These are phyloP conservation scores for Trichocomaceae sp. DNA, from an alignment of 2,329 filamentous ascomycete species.

Conservation along the genomic window DNA sequence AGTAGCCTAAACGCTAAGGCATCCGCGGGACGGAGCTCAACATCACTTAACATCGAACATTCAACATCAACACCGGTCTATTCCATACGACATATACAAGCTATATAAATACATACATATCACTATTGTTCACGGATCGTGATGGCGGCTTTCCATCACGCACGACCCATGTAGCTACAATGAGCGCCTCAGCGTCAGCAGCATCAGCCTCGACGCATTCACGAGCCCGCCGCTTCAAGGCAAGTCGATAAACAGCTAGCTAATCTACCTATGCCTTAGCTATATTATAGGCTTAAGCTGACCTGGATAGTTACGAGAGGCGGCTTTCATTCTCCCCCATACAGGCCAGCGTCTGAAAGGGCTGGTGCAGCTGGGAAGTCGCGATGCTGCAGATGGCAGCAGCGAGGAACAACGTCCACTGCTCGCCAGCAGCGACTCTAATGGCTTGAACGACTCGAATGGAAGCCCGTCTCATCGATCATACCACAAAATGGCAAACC, in stretches of 20 bases:
- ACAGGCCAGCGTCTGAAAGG: conserved; percentile 80
- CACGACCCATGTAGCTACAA: neutral
- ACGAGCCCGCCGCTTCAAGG: conserved; percentile 24
- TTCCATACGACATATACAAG: neutral
- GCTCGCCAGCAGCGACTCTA: conserved; percentile 17
- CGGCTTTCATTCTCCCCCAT: conserved; percentile 76
- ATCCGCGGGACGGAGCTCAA: no score
- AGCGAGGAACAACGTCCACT: conserved; percentile 36
- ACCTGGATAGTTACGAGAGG: conserved; percentile 60
- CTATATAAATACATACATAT: neutral
- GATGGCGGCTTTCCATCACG: neutral
- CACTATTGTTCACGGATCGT: neutral
- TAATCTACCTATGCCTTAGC: no score
- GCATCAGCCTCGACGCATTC: no score
- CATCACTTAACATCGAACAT: no score
- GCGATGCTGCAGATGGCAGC: conserved; percentile 35
- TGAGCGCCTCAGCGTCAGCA: conserved; percentile 7
- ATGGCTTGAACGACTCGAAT: neutral
- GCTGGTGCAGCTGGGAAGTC: conserved; percentile 66
- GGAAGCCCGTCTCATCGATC: conserved; percentile 10
- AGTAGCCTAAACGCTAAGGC: no score
- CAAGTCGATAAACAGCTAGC: conserved; percentile 15
- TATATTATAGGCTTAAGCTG: no score
- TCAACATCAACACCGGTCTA: no score
- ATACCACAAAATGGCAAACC: conserved; percentile 14